Evolutionary conservation across 495 filamentous ascomycete genomes (phyloP).

Genomic region (Hypoxylon subgilvum): DNA sequence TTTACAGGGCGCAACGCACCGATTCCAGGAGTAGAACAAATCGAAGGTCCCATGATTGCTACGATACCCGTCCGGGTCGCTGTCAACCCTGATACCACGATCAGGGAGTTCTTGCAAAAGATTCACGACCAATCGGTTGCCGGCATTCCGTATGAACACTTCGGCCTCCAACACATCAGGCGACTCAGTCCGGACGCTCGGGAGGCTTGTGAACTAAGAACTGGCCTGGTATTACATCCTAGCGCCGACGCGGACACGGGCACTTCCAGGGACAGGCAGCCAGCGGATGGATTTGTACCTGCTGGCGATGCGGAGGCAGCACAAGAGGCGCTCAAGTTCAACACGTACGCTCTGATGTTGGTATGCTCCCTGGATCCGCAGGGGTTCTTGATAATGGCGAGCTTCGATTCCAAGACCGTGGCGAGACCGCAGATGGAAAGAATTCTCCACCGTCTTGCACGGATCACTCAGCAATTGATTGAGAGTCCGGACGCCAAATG

Average conservation of each 20-base stretch:
- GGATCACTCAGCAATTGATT: constrained; percentile 42
- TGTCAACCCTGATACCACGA: constrained; percentile 37
- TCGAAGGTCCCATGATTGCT: constrained; percentile 67
- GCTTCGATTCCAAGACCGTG: constrained; percentile 62
- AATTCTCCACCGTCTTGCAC: constrained; percentile 41
- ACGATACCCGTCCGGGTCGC: constrained; percentile 67
- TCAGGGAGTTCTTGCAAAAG: constrained; percentile 50
- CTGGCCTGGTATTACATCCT: constrained; percentile 56
- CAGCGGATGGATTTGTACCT: constrained; percentile 55
- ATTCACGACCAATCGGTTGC: constrained; percentile 61
- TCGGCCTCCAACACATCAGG: constrained; percentile 73
- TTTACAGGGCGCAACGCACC: constrained; percentile 61
- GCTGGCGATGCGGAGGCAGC: constrained; percentile 60
- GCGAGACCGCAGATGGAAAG: constrained; percentile 41
- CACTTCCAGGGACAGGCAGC: constrained; percentile 44
- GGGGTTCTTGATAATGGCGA: constrained; percentile 65
- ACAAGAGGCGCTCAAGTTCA: constrained; percentile 69
- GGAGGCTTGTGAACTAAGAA: constrained; percentile 65
- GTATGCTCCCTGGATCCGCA: constrained; percentile 62
- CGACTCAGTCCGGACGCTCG: constrained; percentile 65
- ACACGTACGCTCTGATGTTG: constrained; percentile 70
- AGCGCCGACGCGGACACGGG: constrained; percentile 41
- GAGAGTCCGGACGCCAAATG: constrained; percentile 35
- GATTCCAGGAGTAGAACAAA: constrained; percentile 56
- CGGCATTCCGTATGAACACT: constrained; percentile 67